These are phyloP conservation scores for Phytophthora parvispora DNA, from an alignment of 352 stramenopile species.

Conservation along the genomic window DNA sequence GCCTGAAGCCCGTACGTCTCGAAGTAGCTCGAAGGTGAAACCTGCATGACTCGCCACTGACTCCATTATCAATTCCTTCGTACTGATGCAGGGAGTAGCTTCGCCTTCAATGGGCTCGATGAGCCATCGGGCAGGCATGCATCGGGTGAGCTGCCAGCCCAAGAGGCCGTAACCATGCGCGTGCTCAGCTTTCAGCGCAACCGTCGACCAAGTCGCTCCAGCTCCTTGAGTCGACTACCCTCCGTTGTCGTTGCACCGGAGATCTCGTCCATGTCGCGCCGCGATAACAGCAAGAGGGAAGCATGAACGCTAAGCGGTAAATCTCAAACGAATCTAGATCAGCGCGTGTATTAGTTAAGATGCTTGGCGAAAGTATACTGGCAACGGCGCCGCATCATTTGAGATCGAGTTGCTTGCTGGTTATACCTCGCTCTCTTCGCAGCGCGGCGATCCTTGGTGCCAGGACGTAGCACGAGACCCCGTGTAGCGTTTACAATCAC, in stretches of 20 bases:
- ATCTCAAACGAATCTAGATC: not conserved
- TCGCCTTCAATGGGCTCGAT: constrained; percentile 47
- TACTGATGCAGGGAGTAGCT: constrained; percentile 32
- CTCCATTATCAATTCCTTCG: not conserved
- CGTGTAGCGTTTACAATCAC: constrained; percentile 64
- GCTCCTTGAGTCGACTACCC: constrained; percentile 23
- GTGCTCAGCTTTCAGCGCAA: constrained; percentile 46
- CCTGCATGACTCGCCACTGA: not conserved
- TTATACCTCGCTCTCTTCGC: constrained; percentile 25
- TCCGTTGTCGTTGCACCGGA: constrained; percentile 9
- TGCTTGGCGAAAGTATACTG: constrained; percentile 58
- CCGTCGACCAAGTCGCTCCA: constrained; percentile 23
- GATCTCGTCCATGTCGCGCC: constrained; percentile 1
- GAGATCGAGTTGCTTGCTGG: constrained; percentile 36
- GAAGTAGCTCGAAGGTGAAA: not conserved
- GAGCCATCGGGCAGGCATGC: constrained; percentile 3
- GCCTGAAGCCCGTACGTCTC: constrained; percentile 27
- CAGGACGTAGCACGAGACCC: constrained; percentile 45
- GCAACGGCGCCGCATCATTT: constrained; percentile 71
- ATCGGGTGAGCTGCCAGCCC: constrained; percentile 17
- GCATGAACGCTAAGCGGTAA: not conserved
- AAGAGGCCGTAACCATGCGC: constrained; percentile 45
- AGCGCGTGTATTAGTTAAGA: constrained; percentile 5
- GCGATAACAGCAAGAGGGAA: not conserved
- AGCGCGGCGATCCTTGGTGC: constrained; percentile 30